These are phyloP conservation scores for Lachnellula cervina DNA, from an alignment of 2,329 filamentous ascomycete genomes.

Conservation along the genomic window DNA sequence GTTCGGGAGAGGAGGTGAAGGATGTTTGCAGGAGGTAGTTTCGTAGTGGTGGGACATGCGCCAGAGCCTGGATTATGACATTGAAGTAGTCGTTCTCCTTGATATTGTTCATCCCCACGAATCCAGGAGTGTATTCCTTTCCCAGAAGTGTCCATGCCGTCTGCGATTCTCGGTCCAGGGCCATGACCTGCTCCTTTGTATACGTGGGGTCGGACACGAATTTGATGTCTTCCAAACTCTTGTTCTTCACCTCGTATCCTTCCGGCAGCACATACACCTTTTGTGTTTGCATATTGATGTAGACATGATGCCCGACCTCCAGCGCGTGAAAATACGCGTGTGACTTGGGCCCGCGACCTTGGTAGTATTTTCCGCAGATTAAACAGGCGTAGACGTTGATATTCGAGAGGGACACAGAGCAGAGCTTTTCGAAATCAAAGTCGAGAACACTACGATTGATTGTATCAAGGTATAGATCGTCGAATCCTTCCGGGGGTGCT, in stretches of 20 bases:
- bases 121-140: slow-evolving; percentile 85
- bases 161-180: slow-evolving; percentile 64
- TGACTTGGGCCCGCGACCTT: slow-evolving; percentile 87
- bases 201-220: slow-evolving; percentile 92
- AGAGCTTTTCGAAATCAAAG: slow-evolving; percentile 98
- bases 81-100: slow-evolving; percentile 99
- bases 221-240: slow-evolving; percentile 95
- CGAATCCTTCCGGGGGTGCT: slow-evolving; percentile 81
- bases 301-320: slow-evolving; percentile 93
- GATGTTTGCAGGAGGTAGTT: slow-evolving; percentile 91
- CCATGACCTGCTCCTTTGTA: slow-evolving; percentile 71
- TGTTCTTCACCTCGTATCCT: slow-evolving; percentile 93
- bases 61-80: slow-evolving; percentile 84
- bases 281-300: slow-evolving; percentile 94
- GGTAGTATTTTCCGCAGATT: slow-evolving; percentile 96
- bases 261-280: slow-evolving; percentile 90
- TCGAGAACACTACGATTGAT: slow-evolving; percentile 90
- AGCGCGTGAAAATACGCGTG: slow-evolving; percentile 97
- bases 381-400: slow-evolving; percentile 99
- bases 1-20: slow-evolving; percentile 67
- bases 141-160: slow-evolving; percentile 73
- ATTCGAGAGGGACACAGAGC: slow-evolving; percentile 91
- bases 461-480: slow-evolving; percentile 95
- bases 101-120: slow-evolving; percentile 99
- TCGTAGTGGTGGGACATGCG: slow-evolving; percentile 82